phyloP scores from a whole-genome alignment of 164 flowering plant genomes.

The Echeveria elegans region DNA sequence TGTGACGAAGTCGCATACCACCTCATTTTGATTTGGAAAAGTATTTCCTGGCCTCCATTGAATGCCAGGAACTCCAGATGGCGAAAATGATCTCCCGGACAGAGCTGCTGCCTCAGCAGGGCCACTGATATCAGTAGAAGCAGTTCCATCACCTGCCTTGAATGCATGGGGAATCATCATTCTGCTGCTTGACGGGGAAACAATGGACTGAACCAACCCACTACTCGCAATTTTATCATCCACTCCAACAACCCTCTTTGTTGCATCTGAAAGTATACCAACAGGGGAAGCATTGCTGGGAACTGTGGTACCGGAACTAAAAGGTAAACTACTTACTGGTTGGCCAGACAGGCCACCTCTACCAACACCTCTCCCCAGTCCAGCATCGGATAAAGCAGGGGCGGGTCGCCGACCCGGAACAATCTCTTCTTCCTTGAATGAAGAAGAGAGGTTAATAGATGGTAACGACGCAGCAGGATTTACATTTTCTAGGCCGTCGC shows the following conservation, averaged over 20 bases:
- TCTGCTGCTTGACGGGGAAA: slow-evolving; percentile 55
- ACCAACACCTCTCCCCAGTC: slow-evolving; percentile 44
- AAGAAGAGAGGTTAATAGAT: slow-evolving; percentile 34
- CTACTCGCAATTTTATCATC: slow-evolving; percentile 69
- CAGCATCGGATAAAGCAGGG: slow-evolving; percentile 56
- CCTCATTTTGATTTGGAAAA: slow-evolving; percentile 72
- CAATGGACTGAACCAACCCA: slow-evolving; percentile 50
- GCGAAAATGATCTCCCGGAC: slow-evolving; percentile 57
- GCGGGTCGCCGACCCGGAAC: slow-evolving; percentile 61
- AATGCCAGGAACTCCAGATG: slow-evolving; percentile 60
- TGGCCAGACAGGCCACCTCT: slow-evolving; percentile 49
- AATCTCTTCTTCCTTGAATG: slow-evolving; percentile 69
- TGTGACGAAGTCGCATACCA: slow-evolving; percentile 31
- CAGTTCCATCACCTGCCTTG: slow-evolving; percentile 51
- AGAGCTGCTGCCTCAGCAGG: slow-evolving; percentile 42
- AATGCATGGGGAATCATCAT: slow-evolving; percentile 53
- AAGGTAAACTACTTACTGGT: slow-evolving; percentile 37
- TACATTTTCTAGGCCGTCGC: slow-evolving; percentile 39
- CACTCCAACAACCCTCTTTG: slow-evolving; percentile 55
- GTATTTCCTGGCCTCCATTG: slow-evolving; percentile 95
- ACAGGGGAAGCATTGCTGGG: slow-evolving; percentile 47
- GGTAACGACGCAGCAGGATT: slow-evolving; percentile 36
- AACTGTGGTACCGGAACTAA: slow-evolving; percentile 36
- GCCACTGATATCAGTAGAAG: slow-evolving; percentile 42
- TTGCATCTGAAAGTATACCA: slow-evolving; percentile 44